These are phyloP conservation scores for Talaromyces sp. DNA, from an alignment of 2,329 filamentous ascomycete species.

Conservation along the genomic window DNA sequence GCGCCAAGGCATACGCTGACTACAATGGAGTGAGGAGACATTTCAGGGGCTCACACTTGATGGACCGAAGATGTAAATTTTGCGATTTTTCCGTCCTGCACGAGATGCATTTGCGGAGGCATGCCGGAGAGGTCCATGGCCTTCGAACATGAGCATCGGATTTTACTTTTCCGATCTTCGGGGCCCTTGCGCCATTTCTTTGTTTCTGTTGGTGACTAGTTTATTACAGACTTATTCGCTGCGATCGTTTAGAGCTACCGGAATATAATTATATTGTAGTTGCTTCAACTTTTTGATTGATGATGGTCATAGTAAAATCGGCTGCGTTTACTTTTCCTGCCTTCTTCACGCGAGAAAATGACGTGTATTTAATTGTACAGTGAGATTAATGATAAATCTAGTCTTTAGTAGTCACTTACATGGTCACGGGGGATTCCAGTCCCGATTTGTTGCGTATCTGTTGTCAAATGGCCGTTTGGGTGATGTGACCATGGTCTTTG, in stretches of 20 bases:
- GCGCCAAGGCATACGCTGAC: conserved; percentile 21
- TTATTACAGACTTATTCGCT: no score
- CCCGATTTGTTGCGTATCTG: background rate
- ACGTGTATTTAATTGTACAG: no score
- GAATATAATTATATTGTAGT: no score
- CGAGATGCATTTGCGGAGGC: conserved; percentile 21
- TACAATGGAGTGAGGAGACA: conserved; percentile 24
- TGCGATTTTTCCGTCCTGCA: conserved; percentile 20
- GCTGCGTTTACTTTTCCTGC: no score
- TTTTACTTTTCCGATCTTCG: conserved; percentile 10
- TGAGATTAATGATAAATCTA: background rate
- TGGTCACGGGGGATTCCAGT: background rate
- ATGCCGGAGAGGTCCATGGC: conserved; percentile 14
- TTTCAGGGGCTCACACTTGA: conserved; percentile 24
- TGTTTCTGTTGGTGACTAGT: background rate
- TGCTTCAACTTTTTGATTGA: no score
- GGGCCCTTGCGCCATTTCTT: background rate
- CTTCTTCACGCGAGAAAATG: no score
- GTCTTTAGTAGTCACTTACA: background rate
- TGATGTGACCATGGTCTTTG: conserved; percentile 1
- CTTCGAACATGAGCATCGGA: conserved; percentile 18
- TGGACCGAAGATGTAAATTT: conserved; percentile 23
- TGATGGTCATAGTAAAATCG: no score
- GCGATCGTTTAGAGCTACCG: no score
- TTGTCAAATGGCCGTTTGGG: background rate